Evolutionary conservation across 768 basidiomycete species (phyloP), one percentile per base, ranked within the genome.

Genomic region (Boletus vermiculosoides): DNA sequence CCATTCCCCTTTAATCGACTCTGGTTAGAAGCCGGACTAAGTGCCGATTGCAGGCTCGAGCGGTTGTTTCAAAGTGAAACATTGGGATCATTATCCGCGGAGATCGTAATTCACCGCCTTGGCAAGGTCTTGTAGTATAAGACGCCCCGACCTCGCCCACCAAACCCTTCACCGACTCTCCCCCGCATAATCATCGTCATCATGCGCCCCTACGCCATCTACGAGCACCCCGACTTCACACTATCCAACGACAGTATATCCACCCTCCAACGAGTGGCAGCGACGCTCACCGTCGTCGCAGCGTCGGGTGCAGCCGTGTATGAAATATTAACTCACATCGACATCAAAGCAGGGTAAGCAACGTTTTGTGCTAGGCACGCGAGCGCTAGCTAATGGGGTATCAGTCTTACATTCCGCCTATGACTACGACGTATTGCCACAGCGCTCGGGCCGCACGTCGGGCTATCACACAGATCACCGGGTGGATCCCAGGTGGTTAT

Each of bases 201-300:
- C 61, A 72, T 72, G 71, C 71, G 71, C 20, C 63, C 71, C 45
- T 72, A 72, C 59, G 60, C 67, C 60, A 69, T 68, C 57, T 71
- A 71, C 48, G 70, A 71, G 37, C 71, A 73, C 58, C 70, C 70
- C 37, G 71, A 73, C 2, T 71, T 71, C 44, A 61, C 71, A 0
- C 50, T 73, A 23, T 71, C 70, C 10, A 18, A 54, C 22, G 70
- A 69, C 13, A 62, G 64, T 22, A 44, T 66, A 49, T 45, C 57
- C 31, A 64, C 63, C 1, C 54, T 73, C 1, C 70, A 55, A 23
- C 66, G 63, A 8, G 46, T 74, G 22, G 71, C 65, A 31, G 56
- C 70, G 1, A 52, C 69, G 2, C 22, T 72, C 37, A 68, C 71
- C 16, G 57, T 72, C 50, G 60, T 72, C 44, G 71, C 71, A 15